Conservation (phyloP, 1,284 basidiomycete species). For the Cystobasidium slooffiae region DNA sequence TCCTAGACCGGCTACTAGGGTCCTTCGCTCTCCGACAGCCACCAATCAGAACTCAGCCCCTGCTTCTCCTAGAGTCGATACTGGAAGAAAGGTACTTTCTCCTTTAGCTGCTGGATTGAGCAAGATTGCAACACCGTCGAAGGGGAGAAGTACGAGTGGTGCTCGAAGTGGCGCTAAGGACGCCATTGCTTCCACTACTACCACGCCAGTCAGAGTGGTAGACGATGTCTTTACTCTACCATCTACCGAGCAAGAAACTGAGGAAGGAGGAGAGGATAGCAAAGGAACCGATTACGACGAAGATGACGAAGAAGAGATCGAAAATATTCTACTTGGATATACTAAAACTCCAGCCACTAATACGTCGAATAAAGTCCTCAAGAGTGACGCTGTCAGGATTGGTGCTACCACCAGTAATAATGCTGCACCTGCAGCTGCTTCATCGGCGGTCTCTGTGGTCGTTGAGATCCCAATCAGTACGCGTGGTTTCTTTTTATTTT, state of each 20-base stretch:
- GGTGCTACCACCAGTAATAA: not conserved
- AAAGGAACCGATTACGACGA: constrained; percentile 17
- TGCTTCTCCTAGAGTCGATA: not conserved
- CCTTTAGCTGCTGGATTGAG: not conserved
- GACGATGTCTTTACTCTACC: constrained; percentile 37
- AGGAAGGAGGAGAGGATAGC: not conserved
- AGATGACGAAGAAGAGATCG: constrained; percentile 41
- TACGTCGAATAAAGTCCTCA: constrained; percentile 5
- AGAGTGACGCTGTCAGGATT: constrained; percentile 13
- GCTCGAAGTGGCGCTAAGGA: not conserved
- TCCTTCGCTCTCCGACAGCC: constrained; percentile 3
- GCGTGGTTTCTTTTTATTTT: not conserved
- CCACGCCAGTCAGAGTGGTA: constrained; percentile 29
- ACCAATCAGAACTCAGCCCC: constrained; percentile 2
- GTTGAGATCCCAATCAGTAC: constrained; percentile 10
- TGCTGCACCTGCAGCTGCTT: not conserved
- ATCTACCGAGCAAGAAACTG: not conserved
- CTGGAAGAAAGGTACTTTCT: not conserved
- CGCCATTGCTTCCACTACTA: not conserved
- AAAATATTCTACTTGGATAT: constrained; percentile 37
- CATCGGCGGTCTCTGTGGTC: not conserved
- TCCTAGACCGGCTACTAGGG: constrained; percentile 18
- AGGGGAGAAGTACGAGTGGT: not conserved
- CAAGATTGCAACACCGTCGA: not conserved
- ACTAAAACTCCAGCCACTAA: constrained; percentile 34